Base-by-base conservation (phyloP, 371 early-diverging fungal species). In the Mortierella sp. region DNA sequence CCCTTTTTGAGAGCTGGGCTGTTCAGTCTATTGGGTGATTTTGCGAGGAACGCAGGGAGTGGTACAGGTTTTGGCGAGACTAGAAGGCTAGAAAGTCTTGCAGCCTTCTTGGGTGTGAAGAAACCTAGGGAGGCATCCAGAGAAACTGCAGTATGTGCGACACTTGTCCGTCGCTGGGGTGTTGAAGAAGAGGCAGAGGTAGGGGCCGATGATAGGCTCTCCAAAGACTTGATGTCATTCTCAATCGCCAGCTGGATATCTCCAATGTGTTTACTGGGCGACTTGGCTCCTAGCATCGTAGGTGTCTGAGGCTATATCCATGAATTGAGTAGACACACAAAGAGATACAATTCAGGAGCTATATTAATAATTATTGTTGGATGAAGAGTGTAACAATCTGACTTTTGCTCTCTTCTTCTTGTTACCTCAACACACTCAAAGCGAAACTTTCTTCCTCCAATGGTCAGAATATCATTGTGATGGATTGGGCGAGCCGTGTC, bases 1-100 rank as follows among this genome's bases (percentile, higher is more conserved):
- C 52, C 50, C 11, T 30, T 65, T 29, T 43, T 65, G 19, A 62
- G 58, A 12, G 66, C 37, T 62, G 7, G 56, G 23, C 3, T 21
- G 28, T 5, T 28, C 18, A 64, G 9, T 6, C 51, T 48, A 15
- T 45, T 44, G 14, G 64, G 68, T 15, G 72, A 72, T 50, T 74
- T 67, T 1, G 62, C 19, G 23, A 74, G 21, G 64, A 74, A 74
- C n/a, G 75, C 75, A 21, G 70, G 70, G 21, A 75, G 50, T 1
- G 75, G 75, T 15, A 70, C 57, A 18, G 75, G 70, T 21, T 75
- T 75, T 51, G 75, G 75, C 4, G 75, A 75, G 2, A 70, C 66
- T 25, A 75, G 63, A 21, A 75, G 45, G 7, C 67, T 75, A 6
- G 70, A 70, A 15, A 75, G 67, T 19, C 63, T 75, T 26, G 70